phyloP scores from a whole-genome alignment of 805 yeast species.

The Ogataea salicorniae region DNA sequence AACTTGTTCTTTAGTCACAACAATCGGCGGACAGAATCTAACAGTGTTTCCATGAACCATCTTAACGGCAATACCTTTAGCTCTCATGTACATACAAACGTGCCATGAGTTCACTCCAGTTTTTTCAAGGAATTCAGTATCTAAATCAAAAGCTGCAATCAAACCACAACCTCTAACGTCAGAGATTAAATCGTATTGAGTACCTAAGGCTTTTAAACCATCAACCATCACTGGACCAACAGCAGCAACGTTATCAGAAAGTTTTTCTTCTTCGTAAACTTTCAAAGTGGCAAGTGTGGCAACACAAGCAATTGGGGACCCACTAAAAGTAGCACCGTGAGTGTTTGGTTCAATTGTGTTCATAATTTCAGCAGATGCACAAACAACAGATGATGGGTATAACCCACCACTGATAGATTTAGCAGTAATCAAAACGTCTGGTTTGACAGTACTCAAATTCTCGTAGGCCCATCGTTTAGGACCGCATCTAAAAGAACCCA shows the following conservation, averaged over 20 bases:
- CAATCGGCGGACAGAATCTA: conserved; percentile 21
- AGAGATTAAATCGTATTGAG: conserved; percentile 16
- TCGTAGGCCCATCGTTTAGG: conserved; percentile 31
- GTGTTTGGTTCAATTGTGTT: conserved; percentile 23
- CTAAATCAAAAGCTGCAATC: conserved; percentile 22
- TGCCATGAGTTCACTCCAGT: conserved; percentile 21
- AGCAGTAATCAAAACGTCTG: conserved; percentile 26
- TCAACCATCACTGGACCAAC: conserved; percentile 17
- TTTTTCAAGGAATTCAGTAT: conserved; percentile 9
- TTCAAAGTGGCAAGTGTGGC: conserved; percentile 23
- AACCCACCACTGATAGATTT: conserved; percentile 28
- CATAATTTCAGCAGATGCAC: conserved; percentile 20
- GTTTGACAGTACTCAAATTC: conserved; percentile 24
- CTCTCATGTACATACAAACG: conserved; percentile 23
- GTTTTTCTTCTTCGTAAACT: conserved; percentile 24
- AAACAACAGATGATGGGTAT: conserved; percentile 23
- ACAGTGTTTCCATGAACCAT: conserved; percentile 21
- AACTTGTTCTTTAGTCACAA: conserved; percentile 16
- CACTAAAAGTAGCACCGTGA: conserved; percentile 28
- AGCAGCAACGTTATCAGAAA: conserved; percentile 16
- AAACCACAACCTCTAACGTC: conserved; percentile 23
- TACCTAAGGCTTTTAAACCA: conserved; percentile 14
- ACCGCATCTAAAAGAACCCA: conserved; percentile 35
- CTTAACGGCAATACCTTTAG: conserved; percentile 24
- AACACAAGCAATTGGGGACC: conserved; percentile 26